Conservation (phyloP, 2,329 filamentous ascomycete genomes). For the Amylocarpus encephaloides region DNA sequence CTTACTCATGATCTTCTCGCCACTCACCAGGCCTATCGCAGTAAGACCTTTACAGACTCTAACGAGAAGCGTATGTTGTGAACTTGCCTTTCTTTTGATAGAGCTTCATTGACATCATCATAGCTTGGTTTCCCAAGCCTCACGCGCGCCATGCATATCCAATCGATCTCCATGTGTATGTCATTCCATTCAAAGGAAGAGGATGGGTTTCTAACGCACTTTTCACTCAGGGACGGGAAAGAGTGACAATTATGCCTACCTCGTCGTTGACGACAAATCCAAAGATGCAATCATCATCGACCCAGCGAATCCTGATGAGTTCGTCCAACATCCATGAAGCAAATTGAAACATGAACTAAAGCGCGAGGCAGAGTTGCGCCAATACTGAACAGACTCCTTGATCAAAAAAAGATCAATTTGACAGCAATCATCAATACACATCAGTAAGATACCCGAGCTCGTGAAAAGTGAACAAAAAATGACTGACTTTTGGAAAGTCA, state of each 20-base stretch:
- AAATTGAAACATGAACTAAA: slow-evolving; percentile 5
- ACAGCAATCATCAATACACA: slow-evolving; percentile 94
- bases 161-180: slow-evolving; percentile 85
- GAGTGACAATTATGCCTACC: slow-evolving; percentile 79
- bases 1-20: too few relatives aligned
- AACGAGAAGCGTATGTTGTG: too few relatives aligned
- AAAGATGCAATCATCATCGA: slow-evolving; percentile 75
- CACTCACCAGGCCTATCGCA: too few relatives aligned
- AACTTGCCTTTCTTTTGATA: neutral
- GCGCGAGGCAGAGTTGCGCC: slow-evolving; percentile 46
- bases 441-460: slow-evolving; percentile 59
- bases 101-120: slow-evolving; percentile 7
- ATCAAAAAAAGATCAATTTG: slow-evolving; percentile 69
- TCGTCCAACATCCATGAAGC: slow-evolving; percentile 29
- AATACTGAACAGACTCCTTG: slow-evolving; percentile 65
- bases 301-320: slow-evolving; percentile 74
- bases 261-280: slow-evolving; percentile 71
- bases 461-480: neutral
- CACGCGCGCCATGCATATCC: slow-evolving; percentile 65
- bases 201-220: neutral
- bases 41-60: too few relatives aligned
- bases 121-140: slow-evolving; percentile 13
- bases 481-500: slow-evolving; percentile 51
- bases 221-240: slow-evolving; percentile 59
- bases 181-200: slow-evolving; percentile 33